These are phyloP conservation scores for Fusarium tupiense DNA, from an alignment of 2,329 filamentous ascomycete species.

Conservation along the genomic window DNA sequence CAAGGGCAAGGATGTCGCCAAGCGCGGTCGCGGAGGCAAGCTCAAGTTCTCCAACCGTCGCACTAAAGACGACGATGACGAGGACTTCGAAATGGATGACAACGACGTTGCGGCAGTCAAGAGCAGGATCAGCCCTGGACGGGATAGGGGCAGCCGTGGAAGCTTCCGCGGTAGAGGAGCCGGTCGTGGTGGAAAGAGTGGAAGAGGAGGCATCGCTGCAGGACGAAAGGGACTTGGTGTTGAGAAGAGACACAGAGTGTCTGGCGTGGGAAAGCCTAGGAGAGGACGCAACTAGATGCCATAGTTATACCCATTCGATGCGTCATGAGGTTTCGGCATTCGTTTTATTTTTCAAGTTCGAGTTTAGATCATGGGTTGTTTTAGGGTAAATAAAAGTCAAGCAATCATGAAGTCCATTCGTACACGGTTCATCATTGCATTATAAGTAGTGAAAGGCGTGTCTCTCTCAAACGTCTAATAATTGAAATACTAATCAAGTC, in stretches of 20 bases:
- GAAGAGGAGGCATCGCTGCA: conserved; percentile 58
- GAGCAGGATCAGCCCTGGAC: conserved; percentile 56
- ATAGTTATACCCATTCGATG: conserved; percentile 44
- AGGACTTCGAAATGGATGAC: conserved; percentile 64
- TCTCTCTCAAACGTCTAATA: not conserved
- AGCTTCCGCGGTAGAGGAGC: conserved; percentile 46
- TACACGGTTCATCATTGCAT: not conserved
- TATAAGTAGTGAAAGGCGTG: not conserved
- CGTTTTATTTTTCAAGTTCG: conserved; percentile 31
- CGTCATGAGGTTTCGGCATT: conserved; percentile 39
- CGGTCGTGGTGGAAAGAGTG: conserved; percentile 51
- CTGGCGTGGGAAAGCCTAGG: conserved; percentile 55
- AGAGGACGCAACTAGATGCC: conserved; percentile 47
- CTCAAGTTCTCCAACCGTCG: conserved; percentile 77
- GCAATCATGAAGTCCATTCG: conserved; percentile 3
- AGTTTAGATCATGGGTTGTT: conserved; percentile 32
- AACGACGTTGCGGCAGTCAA: conserved; percentile 63
- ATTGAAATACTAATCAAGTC: not conserved
- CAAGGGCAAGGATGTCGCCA: conserved; percentile 72
- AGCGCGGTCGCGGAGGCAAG: conserved; percentile 72
- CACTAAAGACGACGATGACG: conserved; percentile 56
- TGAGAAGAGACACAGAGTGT: conserved; percentile 57
- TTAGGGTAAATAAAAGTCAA: conserved; percentile 33
- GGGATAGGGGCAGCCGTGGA: conserved; percentile 51
- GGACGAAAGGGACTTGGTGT: conserved; percentile 62